Base-by-base conservation (phyloP, 2,329 filamentous ascomycete species). In the Penicillium digitatum region DNA sequence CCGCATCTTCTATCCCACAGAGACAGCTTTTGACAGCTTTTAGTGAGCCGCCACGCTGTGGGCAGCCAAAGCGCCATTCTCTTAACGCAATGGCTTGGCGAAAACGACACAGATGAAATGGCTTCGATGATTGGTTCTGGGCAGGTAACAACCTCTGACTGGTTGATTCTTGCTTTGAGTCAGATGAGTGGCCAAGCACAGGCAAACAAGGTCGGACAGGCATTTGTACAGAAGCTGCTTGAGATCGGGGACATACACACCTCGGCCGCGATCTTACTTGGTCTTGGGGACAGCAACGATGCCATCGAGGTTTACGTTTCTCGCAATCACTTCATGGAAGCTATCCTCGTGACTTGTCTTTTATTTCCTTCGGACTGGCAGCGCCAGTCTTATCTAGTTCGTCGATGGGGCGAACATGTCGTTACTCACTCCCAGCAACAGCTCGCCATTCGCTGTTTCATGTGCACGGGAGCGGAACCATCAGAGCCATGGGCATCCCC, bases 261-360 rank as follows among this genome's bases (percentile, higher is more conserved):
- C 0, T 91, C 94, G 5, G 92, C 91, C 18, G 93, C 93, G 0
- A 93, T 97, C 59, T 85, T 99, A 72, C 85, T 99, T 32, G 91
- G 92, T 14, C 85, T 99, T 73, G 92, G 92, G 2, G 93, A 97
- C 68, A 81, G 89, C 64, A 93, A 95, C 61, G 93, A 99, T 70
- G 94, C 94, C 0, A 92, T 99, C 56, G 94, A 99, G 72, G 88
- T 96, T 29, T 99, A 99, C 66, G 85, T 96, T 31, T 96, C 92
- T 11, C 90, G 94, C 61, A 90, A 87, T 71, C 87, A 87, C 66
- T 95, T 87, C 70, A 89, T 99, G 87, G 94, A 99, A 74, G 93
- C 94, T 2, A 81, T 97, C 31, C 82, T 99, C 14, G 81, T 99
- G 61, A 89, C 91, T 0, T 95, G 90, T 66, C 79, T 96, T 12